A percentile compares a stretch with the other conserved stretches of the same genome.
Evolutionary conservation across 163 green algal genomes (phyloP).

Genomic region (Chlorella variabilis): DNA sequence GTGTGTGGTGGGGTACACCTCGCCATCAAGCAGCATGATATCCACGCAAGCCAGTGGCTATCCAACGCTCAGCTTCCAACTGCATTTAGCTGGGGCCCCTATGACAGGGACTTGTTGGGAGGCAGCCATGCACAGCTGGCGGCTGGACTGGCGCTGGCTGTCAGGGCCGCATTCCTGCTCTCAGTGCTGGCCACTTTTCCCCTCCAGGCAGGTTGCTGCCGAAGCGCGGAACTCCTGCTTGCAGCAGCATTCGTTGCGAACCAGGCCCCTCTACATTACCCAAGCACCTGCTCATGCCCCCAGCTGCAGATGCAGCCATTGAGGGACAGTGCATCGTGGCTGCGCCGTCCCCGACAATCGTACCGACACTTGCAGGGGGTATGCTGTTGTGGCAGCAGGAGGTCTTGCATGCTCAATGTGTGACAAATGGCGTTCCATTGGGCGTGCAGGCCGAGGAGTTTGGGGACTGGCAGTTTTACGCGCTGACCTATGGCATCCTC

Average conservation of each 20-base stretch:
- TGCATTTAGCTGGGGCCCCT: too few species aligned
- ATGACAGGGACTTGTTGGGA: not conserved
- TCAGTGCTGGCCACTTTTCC: not conserved
- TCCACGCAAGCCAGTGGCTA: too few species aligned
- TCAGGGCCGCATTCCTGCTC: not conserved
- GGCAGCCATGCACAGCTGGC: not conserved
- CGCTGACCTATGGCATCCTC: not conserved
- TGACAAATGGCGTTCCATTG: too few species aligned
- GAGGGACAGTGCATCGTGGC: not conserved
- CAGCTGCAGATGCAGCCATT: slow-evolving; percentile 1
- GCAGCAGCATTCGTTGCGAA: not conserved
- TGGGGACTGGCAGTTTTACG: not conserved
- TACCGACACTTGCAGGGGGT: not conserved
- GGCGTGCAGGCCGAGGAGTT: not conserved
- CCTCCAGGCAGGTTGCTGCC: not conserved
- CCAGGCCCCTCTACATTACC: not conserved
- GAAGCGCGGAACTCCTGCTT: not conserved
- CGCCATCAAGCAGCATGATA: too few species aligned
- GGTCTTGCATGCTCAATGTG: not conserved
- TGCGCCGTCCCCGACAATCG: not conserved
- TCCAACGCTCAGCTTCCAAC: not conserved
- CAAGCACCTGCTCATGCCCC: not conserved
- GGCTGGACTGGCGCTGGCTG: not conserved
- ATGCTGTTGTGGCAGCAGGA: too few species aligned
- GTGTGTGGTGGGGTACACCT: not conserved